Evolutionary conservation across 148 eudicot species (phyloP), one percentile per base, ranked within the genome.

Genomic region (Camellia sinensis): DNA sequence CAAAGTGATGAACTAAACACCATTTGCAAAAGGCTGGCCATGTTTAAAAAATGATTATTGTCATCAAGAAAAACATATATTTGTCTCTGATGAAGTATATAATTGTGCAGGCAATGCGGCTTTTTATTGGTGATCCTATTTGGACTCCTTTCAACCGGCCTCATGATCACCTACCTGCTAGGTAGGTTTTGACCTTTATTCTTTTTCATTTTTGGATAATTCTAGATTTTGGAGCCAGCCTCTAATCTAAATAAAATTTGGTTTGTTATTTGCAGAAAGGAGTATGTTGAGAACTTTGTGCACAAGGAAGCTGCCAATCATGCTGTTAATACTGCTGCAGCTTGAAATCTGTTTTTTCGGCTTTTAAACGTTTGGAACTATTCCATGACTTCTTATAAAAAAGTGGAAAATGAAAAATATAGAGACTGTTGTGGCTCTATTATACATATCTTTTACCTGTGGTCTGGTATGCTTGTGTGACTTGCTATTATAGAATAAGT

Each of bases 121-220:
- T 29, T 29, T 29, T 29, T 29, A 29, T 29, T 29, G 37, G 37
- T 29, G 37, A 29, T 29, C 19, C 92, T 93, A 77, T 93, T 78
- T 93, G 97, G 97, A 93, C 97, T 66, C 97, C 97, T n/a, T 89
- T 80, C 60, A 93, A 91, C 83, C 93, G 97, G 50, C 97, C 97
- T 43, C 90, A 90, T 77, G 95, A 93, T 71, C 87, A 93, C 65
- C 88, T 90, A 0, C 91, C 94, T 79, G 94, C 94, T 63, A 91
- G 95, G 97, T 90, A 81, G 63, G 76, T 61, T 29, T 77, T 7
- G 73, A 4, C 15, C 8, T 4, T 43, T 63, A 17, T 29, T 22
- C 8, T 18, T 5, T 12, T 67, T 12, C 13, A 56, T 54, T 74
- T 9, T 59, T 59, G 62, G 62, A 15, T 71, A 50, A 7, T 80